Evolutionary conservation across 108 stramenopile species (phyloP).

Genomic region (Hondaea fermentalgiana): DNA sequence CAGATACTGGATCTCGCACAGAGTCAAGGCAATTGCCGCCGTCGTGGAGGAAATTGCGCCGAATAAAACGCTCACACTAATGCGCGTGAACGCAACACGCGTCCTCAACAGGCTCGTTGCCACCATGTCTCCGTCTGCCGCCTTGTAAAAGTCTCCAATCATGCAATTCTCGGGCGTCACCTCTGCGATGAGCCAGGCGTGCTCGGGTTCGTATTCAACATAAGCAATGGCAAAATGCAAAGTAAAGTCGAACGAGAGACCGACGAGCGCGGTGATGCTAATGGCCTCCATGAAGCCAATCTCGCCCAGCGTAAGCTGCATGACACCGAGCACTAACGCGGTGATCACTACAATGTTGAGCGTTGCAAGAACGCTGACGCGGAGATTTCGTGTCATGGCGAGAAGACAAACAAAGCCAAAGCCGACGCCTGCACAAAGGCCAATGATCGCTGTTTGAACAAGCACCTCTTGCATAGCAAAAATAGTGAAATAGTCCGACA

Average conservation of each 20-base stretch:
- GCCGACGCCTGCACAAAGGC: background rate
- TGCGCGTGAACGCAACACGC: background rate
- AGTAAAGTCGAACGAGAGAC: slow-evolving; percentile 30
- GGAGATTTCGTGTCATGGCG: background rate
- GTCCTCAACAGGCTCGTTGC: background rate
- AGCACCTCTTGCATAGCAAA: background rate
- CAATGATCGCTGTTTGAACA: background rate
- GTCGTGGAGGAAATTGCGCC: background rate
- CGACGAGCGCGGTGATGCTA: slow-evolving; percentile 20
- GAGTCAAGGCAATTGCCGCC: background rate
- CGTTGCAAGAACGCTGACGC: background rate
- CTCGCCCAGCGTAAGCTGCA: background rate
- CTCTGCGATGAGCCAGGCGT: background rate
- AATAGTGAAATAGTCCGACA: background rate
- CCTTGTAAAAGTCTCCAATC: background rate
- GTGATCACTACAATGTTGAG: background rate
- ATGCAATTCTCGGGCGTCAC: background rate
- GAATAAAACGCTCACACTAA: background rate
- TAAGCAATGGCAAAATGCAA: slow-evolving; percentile 29
- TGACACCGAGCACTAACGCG: background rate
- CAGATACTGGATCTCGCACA: background rate
- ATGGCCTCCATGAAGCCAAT: background rate
- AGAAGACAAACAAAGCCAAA: background rate
- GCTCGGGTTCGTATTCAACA: background rate
- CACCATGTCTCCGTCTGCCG: background rate